phyloP scores from a whole-genome alignment of 83 land plant species.

The Picea abies region DNA sequence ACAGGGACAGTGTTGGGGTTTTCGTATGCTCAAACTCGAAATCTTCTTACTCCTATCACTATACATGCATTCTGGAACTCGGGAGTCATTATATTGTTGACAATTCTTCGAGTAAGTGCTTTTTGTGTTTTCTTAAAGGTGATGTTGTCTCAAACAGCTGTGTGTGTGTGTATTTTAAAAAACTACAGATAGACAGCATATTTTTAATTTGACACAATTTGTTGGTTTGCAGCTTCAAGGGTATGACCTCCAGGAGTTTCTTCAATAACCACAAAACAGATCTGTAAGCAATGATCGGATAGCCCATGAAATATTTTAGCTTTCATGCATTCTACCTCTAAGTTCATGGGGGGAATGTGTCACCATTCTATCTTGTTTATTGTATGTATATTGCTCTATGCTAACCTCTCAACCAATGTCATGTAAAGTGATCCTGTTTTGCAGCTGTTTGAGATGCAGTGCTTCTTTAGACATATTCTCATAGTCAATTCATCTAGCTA shows the following conservation, averaged over 20 bases:
- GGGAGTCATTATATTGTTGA: constrained; percentile 86
- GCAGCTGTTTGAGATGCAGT: no score
- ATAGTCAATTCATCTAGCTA: no score
- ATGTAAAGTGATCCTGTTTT: no score
- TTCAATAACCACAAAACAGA: constrained; percentile 32
- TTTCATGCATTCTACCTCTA: no score
- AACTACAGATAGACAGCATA: neutral
- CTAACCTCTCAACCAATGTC: no score
- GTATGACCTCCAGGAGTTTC: constrained; percentile 59
- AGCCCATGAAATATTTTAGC: no score
- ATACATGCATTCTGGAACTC: constrained; percentile 97
- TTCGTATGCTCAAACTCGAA: constrained; percentile 92
- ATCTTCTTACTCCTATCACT: constrained; percentile 81
- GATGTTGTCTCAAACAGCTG: neutral
- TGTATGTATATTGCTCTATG: no score
- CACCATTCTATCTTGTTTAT: no score
- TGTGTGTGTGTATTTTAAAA: neutral
- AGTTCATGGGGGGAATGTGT: no score
- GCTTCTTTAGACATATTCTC: no score
- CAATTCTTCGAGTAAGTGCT: constrained; percentile 76
- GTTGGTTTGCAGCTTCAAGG: constrained; percentile 61
- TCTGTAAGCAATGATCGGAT: neutral
- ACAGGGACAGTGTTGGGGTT: constrained; percentile 87
- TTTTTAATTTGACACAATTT: neutral
- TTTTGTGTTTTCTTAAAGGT: neutral